phyloP scores from a whole-genome alignment of 495 filamentous ascomycete genomes.

The Neurospora cerealis region DNA sequence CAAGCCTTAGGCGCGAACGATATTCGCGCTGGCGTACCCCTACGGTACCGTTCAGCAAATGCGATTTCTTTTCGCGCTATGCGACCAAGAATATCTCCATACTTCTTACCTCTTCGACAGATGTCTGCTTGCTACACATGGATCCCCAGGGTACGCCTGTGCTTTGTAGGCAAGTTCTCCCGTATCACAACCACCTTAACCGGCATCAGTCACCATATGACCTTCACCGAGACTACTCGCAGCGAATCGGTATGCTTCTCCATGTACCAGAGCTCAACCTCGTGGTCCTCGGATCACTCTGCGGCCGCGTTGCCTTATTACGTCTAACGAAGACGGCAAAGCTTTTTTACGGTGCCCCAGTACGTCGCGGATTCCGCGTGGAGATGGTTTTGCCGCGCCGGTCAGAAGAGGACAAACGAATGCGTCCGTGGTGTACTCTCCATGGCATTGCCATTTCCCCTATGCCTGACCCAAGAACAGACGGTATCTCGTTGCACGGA shows the following conservation, averaged over 20 bases:
- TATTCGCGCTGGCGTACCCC: neutral
- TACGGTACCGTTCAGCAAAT: neutral
- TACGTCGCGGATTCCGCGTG: constrained; percentile 30
- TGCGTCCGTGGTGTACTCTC: constrained; percentile 30
- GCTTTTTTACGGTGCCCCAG: constrained; percentile 9
- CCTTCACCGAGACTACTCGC: constrained; percentile 31
- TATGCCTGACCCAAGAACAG: constrained; percentile 40
- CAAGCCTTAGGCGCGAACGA: neutral
- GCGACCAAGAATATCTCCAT: constrained; percentile 23
- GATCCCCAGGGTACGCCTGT: constrained; percentile 28
- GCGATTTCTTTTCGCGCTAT: constrained; percentile 1
- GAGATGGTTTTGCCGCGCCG: constrained; percentile 33
- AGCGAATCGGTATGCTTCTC: constrained; percentile 68
- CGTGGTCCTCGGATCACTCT: constrained; percentile 60
- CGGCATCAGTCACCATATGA: constrained; percentile 24
- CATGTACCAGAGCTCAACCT: constrained; percentile 72
- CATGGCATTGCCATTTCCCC: constrained; percentile 34
- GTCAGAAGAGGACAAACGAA: constrained; percentile 23
- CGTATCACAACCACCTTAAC: constrained; percentile 38
- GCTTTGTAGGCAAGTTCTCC: constrained; percentile 35
- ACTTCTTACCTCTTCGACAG: constrained; percentile 47
- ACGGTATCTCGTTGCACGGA: constrained; percentile 18
- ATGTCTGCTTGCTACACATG: constrained; percentile 47
- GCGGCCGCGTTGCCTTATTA: constrained; percentile 65
- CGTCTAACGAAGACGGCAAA: constrained; percentile 53